A percentile compares a stretch with the other conserved stretches of the same genome.
Evolutionary conservation across 2,329 filamentous ascomycete genomes (phyloP).

Genomic region (Colletotrichum abscissum): DNA sequence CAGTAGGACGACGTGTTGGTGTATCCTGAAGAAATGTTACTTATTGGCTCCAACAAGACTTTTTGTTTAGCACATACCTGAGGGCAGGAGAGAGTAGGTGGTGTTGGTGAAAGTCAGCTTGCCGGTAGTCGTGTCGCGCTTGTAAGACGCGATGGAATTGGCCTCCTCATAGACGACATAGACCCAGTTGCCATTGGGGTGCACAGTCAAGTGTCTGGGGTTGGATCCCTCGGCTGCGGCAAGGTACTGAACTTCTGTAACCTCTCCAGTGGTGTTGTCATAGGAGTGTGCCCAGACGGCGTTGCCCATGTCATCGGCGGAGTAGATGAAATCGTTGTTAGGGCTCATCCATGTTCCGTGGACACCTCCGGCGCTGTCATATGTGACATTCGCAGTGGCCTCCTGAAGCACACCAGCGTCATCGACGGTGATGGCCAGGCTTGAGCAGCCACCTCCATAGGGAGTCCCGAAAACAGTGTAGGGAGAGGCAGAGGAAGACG

Average conservation of each 20-base stretch:
- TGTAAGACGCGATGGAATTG: constrained; percentile 41
- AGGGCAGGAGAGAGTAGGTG: constrained; percentile 34
- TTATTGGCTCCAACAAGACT: too few relatives aligned
- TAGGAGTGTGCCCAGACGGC: constrained; percentile 44
- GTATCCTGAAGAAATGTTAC: neutral
- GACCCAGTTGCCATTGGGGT: constrained; percentile 42
- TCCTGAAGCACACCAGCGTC: constrained; percentile 34
- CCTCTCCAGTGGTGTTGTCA: constrained; percentile 36
- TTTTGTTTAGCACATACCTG: neutral
- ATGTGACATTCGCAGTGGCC: constrained; percentile 36
- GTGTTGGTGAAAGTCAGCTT: constrained; percentile 20
- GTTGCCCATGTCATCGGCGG: constrained; percentile 45
- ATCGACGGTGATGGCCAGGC: constrained; percentile 39
- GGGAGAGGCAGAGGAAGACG: constrained; percentile 32
- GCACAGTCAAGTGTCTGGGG: constrained; percentile 42
- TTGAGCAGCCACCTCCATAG: constrained; percentile 38
- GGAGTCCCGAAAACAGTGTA: constrained; percentile 40
- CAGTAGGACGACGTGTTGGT: constrained; percentile 27
- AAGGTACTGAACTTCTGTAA: constrained; percentile 38
- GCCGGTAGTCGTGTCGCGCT: constrained; percentile 34
- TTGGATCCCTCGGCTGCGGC: constrained; percentile 37
- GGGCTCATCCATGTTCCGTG: constrained; percentile 40
- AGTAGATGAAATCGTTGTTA: constrained; percentile 43
- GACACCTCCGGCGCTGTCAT: constrained; percentile 39
- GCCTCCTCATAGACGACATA: constrained; percentile 43